These are phyloP conservation scores for Neurospora hispaniola DNA, from an alignment of 495 filamentous ascomycete species.

Conservation along the genomic window DNA sequence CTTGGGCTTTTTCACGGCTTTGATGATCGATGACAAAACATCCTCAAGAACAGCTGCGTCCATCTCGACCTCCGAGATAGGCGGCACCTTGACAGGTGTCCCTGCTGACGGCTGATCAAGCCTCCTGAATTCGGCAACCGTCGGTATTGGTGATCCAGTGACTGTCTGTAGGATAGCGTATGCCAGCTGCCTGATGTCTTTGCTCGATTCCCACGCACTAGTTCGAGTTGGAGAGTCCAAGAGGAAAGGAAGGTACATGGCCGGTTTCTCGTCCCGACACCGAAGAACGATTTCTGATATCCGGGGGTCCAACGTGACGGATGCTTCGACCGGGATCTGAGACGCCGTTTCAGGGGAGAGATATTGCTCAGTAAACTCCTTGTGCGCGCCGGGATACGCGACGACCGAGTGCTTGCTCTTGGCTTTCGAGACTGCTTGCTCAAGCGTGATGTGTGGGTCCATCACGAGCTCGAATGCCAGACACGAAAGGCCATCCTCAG, in stretches of 20 bases:
- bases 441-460: constrained; percentile 22
- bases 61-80: not conserved
- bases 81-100: constrained; percentile 4
- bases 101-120: constrained; percentile 17
- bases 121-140: constrained; percentile 21
- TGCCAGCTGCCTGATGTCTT: constrained; percentile 40
- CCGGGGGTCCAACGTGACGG: constrained; percentile 32
- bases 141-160: constrained; percentile 1
- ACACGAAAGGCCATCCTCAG: constrained; percentile 13
- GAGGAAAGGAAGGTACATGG: constrained; percentile 49
- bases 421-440: constrained; percentile 17
- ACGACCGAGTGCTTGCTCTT: constrained; percentile 13
- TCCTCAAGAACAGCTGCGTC: not conserved
- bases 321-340: not conserved
- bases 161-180: constrained; percentile 47
- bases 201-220: constrained; percentile 55
- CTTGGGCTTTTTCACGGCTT: not conserved
- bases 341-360: constrained; percentile 8
- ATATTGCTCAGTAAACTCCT: constrained; percentile 37
- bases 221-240: constrained; percentile 46
- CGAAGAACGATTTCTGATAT: constrained; percentile 38
- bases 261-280: constrained; percentile 15
- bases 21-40: constrained; percentile 8
- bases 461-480: constrained; percentile 32
- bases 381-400: constrained; percentile 18